Conservation (phyloP, 208 protist genomes). For the Trypanosoma theileri region DNA sequence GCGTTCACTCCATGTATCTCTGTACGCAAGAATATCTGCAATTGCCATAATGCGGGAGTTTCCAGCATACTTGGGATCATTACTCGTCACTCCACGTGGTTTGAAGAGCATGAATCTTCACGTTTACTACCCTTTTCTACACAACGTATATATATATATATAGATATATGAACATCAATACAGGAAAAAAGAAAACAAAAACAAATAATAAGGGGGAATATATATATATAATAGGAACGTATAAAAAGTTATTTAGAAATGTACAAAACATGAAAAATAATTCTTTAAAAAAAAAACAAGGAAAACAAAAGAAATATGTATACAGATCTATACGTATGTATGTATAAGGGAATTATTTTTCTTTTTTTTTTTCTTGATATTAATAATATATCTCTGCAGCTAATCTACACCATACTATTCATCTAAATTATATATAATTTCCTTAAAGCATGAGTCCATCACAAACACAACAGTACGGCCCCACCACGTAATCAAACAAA, state of each 20-base stretch:
- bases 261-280: neutral
- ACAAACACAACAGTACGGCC: constrained; percentile 72
- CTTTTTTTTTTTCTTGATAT: constrained; percentile 16
- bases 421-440: no score
- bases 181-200: neutral
- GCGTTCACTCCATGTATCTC: constrained; percentile 77
- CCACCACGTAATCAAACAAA: constrained; percentile 58
- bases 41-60: constrained; percentile 78
- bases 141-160: constrained; percentile 12
- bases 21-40: constrained; percentile 72
- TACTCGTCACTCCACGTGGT: constrained; percentile 44
- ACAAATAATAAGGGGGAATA: no score
- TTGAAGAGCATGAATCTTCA: constrained; percentile 67
- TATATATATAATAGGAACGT: neutral
- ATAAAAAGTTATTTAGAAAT: neutral
- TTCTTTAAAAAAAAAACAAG: neutral
- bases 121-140: constrained; percentile 7
- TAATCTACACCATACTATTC: no score
- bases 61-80: constrained; percentile 63
- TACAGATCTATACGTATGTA: neutral
- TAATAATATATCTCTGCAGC: neutral
- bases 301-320: neutral
- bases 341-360: neutral
- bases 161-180: constrained; percentile 4
- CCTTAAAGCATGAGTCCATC: constrained; percentile 53